Evolutionary conservation across 345 rosid species (phyloP).

Genomic region (Angophora floribunda): DNA sequence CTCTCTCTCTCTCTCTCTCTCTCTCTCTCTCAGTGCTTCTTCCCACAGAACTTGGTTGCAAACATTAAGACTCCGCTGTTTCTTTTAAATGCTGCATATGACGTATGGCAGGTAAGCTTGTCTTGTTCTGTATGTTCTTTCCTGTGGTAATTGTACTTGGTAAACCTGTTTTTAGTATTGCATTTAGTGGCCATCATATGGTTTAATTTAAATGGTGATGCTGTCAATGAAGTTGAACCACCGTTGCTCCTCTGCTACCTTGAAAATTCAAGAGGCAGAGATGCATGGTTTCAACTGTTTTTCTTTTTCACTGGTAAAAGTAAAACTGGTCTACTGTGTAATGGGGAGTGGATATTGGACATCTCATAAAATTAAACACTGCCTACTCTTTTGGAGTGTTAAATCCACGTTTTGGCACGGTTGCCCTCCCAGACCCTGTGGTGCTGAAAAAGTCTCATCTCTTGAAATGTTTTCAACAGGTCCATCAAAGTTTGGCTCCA

Average conservation of each 20-base stretch:
- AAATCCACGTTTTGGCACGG: background rate
- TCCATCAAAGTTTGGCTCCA: conserved; percentile 69
- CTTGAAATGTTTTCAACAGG: conserved; percentile 20
- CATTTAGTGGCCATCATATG: background rate
- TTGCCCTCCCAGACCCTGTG: background rate
- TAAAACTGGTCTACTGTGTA: background rate
- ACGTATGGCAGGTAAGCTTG: conserved; percentile 68
- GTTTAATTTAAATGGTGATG: background rate
- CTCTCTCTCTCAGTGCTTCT: conserved; percentile 55
- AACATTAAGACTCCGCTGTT: conserved; percentile 66
- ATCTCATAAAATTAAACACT: background rate
- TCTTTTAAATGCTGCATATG: conserved; percentile 79
- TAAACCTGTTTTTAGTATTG: background rate
- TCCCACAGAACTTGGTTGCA: conserved; percentile 67
- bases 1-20: background rate
- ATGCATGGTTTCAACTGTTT: background rate
- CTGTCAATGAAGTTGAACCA: background rate
- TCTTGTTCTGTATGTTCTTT: background rate
- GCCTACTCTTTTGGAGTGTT: background rate
- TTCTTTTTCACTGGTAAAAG: background rate
- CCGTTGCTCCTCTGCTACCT: background rate
- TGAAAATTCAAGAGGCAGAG: background rate
- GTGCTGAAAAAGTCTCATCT: background rate
- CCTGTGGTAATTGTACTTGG: background rate
- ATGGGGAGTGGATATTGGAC: background rate